Evolutionary conservation across 2,329 filamentous ascomycete genomes (phyloP).

Genomic region (Diaporthe destruens): DNA sequence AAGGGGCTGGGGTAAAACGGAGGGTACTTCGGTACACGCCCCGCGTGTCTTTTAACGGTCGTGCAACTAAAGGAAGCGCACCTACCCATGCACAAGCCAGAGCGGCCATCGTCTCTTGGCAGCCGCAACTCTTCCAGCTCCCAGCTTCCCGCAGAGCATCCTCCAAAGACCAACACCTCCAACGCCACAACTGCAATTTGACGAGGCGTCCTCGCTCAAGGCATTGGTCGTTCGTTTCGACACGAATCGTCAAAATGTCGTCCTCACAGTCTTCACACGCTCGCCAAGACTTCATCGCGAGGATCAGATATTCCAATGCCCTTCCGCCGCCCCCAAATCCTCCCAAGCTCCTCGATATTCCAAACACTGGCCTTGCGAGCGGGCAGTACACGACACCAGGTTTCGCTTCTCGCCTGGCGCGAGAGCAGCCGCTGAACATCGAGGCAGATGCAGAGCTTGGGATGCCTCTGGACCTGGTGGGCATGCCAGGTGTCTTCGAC

Average conservation of each 20-base stretch:
- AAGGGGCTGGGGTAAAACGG: not conserved
- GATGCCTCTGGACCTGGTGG: slow-evolving; percentile 96
- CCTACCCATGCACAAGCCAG: not conserved
- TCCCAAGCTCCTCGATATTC: slow-evolving; percentile 96
- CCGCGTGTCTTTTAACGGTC: slow-evolving; percentile 4
- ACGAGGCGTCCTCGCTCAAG: not conserved
- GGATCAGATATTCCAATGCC: slow-evolving; percentile 94
- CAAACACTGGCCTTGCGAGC: slow-evolving; percentile 88
- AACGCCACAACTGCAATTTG: not conserved
- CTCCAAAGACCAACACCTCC: slow-evolving; percentile 1
- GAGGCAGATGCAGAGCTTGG: slow-evolving; percentile 97
- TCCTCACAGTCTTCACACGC: slow-evolving; percentile 56
- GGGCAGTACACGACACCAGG: slow-evolving; percentile 91
- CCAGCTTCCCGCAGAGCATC: slow-evolving; percentile 20
- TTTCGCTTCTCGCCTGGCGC: slow-evolving; percentile 88
- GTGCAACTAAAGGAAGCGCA: slow-evolving; percentile 18
- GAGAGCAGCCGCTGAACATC: slow-evolving; percentile 94
- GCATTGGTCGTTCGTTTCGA: not conserved
- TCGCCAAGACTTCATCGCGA: slow-evolving; percentile 97
- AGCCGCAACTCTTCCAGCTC: slow-evolving; percentile 19
- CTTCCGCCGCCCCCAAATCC: slow-evolving; percentile 94
- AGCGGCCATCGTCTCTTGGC: slow-evolving; percentile 11
- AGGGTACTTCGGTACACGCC: slow-evolving; percentile 8
- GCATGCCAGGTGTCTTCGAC: slow-evolving; percentile 94
- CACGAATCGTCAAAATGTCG: slow-evolving; percentile 50